Percentiles rank a stretch among this genome's conserved stretches.
Evolutionary conservation across 1,284 basidiomycete species (phyloP).

Genomic region (Ceratobasidium sp.): DNA sequence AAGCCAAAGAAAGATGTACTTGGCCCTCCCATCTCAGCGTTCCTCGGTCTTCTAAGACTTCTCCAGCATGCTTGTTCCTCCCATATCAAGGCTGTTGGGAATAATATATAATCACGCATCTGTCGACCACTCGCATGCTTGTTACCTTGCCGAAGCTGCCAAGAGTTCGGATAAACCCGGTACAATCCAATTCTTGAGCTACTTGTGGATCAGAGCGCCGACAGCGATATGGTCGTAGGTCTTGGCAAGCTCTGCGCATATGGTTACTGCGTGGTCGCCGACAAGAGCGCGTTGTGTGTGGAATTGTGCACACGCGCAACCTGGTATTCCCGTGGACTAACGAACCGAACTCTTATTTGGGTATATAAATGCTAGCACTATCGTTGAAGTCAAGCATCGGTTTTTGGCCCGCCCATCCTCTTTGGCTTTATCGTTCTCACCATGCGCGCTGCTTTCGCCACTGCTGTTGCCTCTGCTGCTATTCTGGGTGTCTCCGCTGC

Average conservation of each 20-base stretch:
- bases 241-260: constrained; percentile 36
- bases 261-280: constrained; percentile 9
- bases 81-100: not conserved
- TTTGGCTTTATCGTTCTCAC: not conserved
- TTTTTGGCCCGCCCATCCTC: not conserved
- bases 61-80: constrained; percentile 24
- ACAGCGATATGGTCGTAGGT: not conserved
- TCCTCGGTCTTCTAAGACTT: constrained; percentile 1
- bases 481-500: constrained; percentile 17
- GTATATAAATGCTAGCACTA: not conserved
- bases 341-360: not conserved
- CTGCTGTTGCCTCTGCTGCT: constrained; percentile 25
- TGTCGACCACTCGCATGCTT: constrained; percentile 1
- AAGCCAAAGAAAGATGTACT: constrained; percentile 23
- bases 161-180: constrained; percentile 11
- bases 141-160: constrained; percentile 32
- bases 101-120: not conserved
- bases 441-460: constrained; percentile 29
- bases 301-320: not conserved
- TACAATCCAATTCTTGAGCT: not conserved
- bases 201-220: not conserved
- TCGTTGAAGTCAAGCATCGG: not conserved
- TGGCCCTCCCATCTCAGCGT: constrained; percentile 6
- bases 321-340: not conserved
- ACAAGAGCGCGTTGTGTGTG: not conserved